Evolutionary conservation across 768 basidiomycete species (phyloP).

Genomic region (Lactifluus hygrophoroides): DNA sequence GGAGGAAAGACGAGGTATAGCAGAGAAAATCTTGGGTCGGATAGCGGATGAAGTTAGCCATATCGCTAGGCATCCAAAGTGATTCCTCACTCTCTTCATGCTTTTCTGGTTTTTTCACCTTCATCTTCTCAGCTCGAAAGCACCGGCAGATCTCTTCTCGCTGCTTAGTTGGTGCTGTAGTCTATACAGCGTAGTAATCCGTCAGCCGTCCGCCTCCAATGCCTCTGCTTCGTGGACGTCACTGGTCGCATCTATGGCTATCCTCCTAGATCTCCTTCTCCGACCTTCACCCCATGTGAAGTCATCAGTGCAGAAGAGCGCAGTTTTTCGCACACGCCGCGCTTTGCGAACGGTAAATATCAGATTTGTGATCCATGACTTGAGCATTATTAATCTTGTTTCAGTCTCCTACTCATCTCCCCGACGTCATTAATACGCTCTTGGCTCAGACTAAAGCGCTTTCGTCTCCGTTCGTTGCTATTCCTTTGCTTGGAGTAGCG

Average conservation of each 20-base stretch:
- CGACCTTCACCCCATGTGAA: constrained; percentile 46
- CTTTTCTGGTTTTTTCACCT: neutral
- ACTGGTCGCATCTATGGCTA: constrained; percentile 49
- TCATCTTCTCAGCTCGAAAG: constrained; percentile 26
- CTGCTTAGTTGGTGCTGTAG: constrained; percentile 65
- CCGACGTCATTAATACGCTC: constrained; percentile 43
- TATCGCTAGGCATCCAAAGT: constrained; percentile 54
- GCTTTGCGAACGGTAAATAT: constrained; percentile 52
- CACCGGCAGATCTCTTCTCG: constrained; percentile 55
- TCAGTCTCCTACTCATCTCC: constrained; percentile 39
- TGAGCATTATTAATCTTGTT: neutral
- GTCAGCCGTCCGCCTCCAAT: constrained; percentile 37
- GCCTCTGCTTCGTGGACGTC: constrained; percentile 41
- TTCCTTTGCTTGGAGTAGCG: constrained; percentile 56
- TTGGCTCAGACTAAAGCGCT: constrained; percentile 43
- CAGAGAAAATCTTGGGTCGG: constrained; percentile 73
- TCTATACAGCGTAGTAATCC: constrained; percentile 46
- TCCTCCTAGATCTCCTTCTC: constrained; percentile 51
- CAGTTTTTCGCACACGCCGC: constrained; percentile 52
- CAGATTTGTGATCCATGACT: neutral
- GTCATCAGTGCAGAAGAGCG: constrained; percentile 49
- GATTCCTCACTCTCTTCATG: constrained; percentile 22
- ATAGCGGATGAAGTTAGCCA: constrained; percentile 55
- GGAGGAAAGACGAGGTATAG: constrained; percentile 46
- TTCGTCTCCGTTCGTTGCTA: constrained; percentile 32